Conservation (phyloP, 1,139 yeast genomes). For the Trichomonascaceae sp. region DNA sequence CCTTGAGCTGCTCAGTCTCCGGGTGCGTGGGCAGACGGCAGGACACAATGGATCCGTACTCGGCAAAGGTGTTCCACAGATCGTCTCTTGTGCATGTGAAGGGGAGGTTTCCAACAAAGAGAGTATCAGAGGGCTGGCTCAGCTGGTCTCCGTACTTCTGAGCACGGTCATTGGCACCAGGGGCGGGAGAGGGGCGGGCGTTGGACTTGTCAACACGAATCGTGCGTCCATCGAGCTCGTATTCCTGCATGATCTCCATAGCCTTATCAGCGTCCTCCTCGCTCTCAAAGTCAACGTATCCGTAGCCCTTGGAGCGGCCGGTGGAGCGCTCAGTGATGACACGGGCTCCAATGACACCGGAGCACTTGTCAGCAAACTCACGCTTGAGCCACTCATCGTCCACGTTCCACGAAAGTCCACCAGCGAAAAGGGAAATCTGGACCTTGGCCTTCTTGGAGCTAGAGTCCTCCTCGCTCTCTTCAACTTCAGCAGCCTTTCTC, state of each 20-base stretch:
- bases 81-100: slow-evolving; percentile 77
- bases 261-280: slow-evolving; percentile 78
- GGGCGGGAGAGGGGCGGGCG: slow-evolving; percentile 52
- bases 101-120: slow-evolving; percentile 90
- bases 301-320: slow-evolving; percentile 95
- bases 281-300: slow-evolving; percentile 86
- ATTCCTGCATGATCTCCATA: slow-evolving; percentile 74
- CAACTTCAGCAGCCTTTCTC: slow-evolving; percentile 26
- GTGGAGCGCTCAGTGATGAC: slow-evolving; percentile 87
- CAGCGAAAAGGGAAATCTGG: slow-evolving; percentile 53
- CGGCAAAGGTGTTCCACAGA: slow-evolving; percentile 58
- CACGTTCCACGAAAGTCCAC: slow-evolving; percentile 93
- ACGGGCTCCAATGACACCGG: slow-evolving; percentile 67
- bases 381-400: slow-evolving; percentile 88
- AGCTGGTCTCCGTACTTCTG: slow-evolving; percentile 78
- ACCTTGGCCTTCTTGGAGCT: slow-evolving; percentile 32
- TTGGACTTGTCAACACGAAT: slow-evolving; percentile 87
- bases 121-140: slow-evolving; percentile 86
- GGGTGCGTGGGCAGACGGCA: slow-evolving; percentile 97
- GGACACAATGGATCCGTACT: slow-evolving; percentile 68
- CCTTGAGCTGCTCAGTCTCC: slow-evolving; percentile 97
- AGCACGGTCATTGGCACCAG: slow-evolving; percentile 58
- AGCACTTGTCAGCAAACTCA: slow-evolving; percentile 62
- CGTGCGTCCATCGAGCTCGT: slow-evolving; percentile 94
- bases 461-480: slow-evolving; percentile 17